phyloP scores from a whole-genome alignment of 2,329 filamentous ascomycete genomes.

The Diaporthe batatas region DNA sequence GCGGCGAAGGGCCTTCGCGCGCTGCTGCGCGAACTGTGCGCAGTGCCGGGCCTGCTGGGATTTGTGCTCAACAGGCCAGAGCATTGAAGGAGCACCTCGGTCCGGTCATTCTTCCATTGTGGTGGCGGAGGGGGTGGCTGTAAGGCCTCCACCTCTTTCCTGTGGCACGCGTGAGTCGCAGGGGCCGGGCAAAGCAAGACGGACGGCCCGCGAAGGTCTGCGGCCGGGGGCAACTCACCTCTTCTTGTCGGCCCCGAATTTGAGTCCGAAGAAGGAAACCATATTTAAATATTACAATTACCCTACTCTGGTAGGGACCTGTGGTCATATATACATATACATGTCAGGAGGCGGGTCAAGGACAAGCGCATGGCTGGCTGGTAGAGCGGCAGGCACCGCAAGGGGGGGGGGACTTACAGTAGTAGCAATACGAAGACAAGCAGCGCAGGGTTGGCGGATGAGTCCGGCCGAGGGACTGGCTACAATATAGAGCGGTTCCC shows the following conservation, averaged over 20 bases:
- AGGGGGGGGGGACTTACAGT: constrained; percentile 9
- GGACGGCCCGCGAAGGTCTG: neutral
- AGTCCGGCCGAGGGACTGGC: constrained; percentile 12
- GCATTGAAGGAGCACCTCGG: constrained; percentile 31
- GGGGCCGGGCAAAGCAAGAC: neutral
- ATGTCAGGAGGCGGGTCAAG: neutral
- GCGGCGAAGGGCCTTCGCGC: constrained; percentile 43
- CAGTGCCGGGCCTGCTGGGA: constrained; percentile 24
- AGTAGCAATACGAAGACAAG: constrained; percentile 21
- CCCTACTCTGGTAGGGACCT: constrained; percentile 1
- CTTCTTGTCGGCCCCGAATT: constrained; percentile 68
- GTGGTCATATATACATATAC: neutral
- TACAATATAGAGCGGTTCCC: neutral
- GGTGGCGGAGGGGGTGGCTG: constrained; percentile 29
- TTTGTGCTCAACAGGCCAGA: constrained; percentile 28
- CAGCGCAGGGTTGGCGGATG: neutral
- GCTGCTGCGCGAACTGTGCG: constrained; percentile 26
- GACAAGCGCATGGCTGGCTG: neutral
- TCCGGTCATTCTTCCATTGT: constrained; percentile 42
- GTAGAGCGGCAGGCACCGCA: neutral
- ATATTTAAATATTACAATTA: constrained; percentile 51
- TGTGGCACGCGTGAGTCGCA: constrained; percentile 31
- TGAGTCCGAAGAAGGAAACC: constrained; percentile 72
- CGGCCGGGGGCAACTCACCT: constrained; percentile 58
- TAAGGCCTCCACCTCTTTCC: constrained; percentile 29